Base-by-base conservation (phyloP, 352 stramenopile genomes). In the Globisporangium takayamanum region DNA sequence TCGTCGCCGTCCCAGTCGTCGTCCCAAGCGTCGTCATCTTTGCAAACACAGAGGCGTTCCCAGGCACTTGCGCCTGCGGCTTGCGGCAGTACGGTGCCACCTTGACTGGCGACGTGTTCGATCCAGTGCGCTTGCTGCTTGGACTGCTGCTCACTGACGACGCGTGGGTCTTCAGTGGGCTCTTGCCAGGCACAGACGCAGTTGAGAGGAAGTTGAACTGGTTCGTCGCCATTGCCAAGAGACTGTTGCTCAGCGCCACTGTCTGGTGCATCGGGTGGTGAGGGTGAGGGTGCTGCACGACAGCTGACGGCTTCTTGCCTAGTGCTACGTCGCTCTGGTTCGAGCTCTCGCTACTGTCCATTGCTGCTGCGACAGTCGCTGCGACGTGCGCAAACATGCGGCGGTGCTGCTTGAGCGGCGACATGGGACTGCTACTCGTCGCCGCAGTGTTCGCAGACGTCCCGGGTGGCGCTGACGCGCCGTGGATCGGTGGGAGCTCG, bases 401-500 rank as follows among this genome's bases (percentile, higher is more conserved):
- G 1, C 73, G 74, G 41, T 81, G 78, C 52, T 82, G 67, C 55
- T 84, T 80, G 7, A 78, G 52, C 5, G 77, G 78, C 0, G 73
- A 83, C 4, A 64, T 62, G 22, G 49, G 56, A 14, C 39, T 61
- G 2, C 18, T 11, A 2, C 33, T 22, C 36, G 20, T 18, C 33
- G 48, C 42, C 20, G 28, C 2, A 3, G 53, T 16, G 45, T 11
- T 22, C 22, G 22, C 22, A 22, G 22, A 22, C 22, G 22, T 28
- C 2, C 50, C 15, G 10, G 66, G 39, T 15, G 61, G 22, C 18
- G 37, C 54, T 42, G 60, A 16, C 14, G 56, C 18, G 49, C 4
- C 64, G 20, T 53, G 18, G 54, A 88, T 79, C 12, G 71, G 80
- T 4, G 78, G 78, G 39, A 90, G 59, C 62, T 87, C 74, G 8